Evolutionary conservation across 352 stramenopile genomes (phyloP).

Genomic region (Pythium rishiriense): DNA sequence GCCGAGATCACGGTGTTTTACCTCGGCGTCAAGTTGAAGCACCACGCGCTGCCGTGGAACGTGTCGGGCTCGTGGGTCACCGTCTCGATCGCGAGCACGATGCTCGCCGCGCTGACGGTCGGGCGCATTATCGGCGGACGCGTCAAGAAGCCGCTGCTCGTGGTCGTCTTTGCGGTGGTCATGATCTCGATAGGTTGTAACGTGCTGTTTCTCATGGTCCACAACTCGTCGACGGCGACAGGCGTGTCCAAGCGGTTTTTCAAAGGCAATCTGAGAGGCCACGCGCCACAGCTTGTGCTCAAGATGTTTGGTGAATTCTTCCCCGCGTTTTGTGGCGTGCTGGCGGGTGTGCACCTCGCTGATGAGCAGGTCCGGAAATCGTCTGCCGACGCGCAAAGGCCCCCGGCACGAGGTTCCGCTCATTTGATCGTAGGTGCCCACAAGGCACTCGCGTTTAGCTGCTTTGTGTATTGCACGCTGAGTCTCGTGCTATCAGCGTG

Average conservation of each 20-base stretch:
- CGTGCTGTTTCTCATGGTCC: slow-evolving; percentile 35
- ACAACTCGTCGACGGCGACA: slow-evolving; percentile 32
- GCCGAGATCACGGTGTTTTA: slow-evolving; percentile 51
- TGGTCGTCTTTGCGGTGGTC: slow-evolving; percentile 42
- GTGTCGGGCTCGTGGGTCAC: slow-evolving; percentile 35
- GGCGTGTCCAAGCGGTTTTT: slow-evolving; percentile 32
- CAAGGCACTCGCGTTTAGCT: slow-evolving; percentile 42
- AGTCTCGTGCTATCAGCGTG: slow-evolving; percentile 34
- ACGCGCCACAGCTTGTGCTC: slow-evolving; percentile 21
- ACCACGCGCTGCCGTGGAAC: slow-evolving; percentile 42
- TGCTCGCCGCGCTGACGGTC: slow-evolving; percentile 27
- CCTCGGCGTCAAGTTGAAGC: slow-evolving; percentile 26
- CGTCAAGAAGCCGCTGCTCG: slow-evolving; percentile 26
- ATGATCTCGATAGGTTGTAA: slow-evolving; percentile 38
- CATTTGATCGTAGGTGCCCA: slow-evolving; percentile 49
- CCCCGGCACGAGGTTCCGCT: background rate
- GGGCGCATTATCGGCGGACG: slow-evolving; percentile 21
- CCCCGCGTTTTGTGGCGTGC: slow-evolving; percentile 42
- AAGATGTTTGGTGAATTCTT: slow-evolving; percentile 50
- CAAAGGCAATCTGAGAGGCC: slow-evolving; percentile 29
- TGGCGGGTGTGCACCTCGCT: slow-evolving; percentile 40
- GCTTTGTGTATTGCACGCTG: slow-evolving; percentile 35
- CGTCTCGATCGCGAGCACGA: slow-evolving; percentile 31
- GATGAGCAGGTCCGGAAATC: slow-evolving; percentile 19
- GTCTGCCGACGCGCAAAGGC: background rate